Conservation (phyloP, 805 yeast species). For the Ogataea kodamae region DNA sequence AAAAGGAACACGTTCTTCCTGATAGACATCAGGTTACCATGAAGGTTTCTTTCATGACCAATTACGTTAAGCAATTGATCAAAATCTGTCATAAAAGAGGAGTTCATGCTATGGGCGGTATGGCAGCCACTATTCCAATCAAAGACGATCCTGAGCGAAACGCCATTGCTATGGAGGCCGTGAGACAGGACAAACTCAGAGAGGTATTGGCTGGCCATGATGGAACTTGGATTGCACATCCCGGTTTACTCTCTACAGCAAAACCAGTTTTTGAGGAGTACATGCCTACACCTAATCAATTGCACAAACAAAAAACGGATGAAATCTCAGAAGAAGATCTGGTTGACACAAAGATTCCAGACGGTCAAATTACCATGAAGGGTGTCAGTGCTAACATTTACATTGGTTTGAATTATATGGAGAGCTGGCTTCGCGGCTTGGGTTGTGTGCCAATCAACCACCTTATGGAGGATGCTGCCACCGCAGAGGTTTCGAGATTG, state of each 20-base stretch:
- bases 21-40: conserved; percentile 76
- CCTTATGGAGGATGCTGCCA: conserved; percentile 88
- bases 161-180: conserved; percentile 66
- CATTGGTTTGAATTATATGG: conserved; percentile 77
- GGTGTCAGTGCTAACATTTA: conserved; percentile 71
- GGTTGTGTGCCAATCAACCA: conserved; percentile 86
- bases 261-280: conserved; percentile 66
- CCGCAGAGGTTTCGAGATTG: conserved; percentile 82
- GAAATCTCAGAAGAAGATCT: conserved; percentile 53
- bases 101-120: conserved; percentile 87
- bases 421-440: conserved; percentile 79
- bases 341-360: conserved; percentile 59
- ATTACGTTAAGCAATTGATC: conserved; percentile 70
- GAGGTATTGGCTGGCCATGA: conserved; percentile 80
- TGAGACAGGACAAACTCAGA: conserved; percentile 68
- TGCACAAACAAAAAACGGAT: conserved; percentile 44
- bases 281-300: conserved; percentile 83
- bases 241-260: conserved; percentile 73
- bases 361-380: conserved; percentile 60
- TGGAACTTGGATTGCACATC: conserved; percentile 89
- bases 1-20: conserved; percentile 66
- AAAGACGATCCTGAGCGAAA: conserved; percentile 65
- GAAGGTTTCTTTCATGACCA: conserved; percentile 78
- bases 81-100: conserved; percentile 73
- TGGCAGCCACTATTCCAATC: conserved; percentile 87